Evolutionary conservation across 768 basidiomycete genomes (phyloP), one percentile per base, ranked within the genome.

Genomic region (Russula brevipes): DNA sequence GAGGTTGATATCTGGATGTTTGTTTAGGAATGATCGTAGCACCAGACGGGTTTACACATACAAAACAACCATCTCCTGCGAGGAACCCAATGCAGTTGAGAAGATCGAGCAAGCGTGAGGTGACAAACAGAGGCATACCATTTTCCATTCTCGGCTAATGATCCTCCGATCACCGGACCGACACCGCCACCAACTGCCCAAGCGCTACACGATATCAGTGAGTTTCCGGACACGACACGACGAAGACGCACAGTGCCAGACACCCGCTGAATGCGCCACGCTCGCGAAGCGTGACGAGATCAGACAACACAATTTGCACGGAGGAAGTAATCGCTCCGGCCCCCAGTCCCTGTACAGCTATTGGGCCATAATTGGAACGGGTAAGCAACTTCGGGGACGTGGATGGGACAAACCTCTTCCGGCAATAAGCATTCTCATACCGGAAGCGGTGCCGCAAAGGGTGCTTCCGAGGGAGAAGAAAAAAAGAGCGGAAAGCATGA

Each of bases 211-310:
- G 6, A 1, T 10, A 11, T 54, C 3, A 63, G 33, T 0, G 11
- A 1, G 1, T n/a, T 39, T 33, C 9, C 7, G 35, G 16, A 16
- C 24, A 24, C 24, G 12, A 14, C 14, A 0, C 5, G 16, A 24
- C 2, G 36, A 2, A 33, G 10, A 24, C 70, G 44, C 42, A 74
- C 75, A 74, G 45, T 1, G 71, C 72, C 47, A 75, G 59, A 4
- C 76, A 49, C 3, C 72, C 71, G n/a, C 65, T 72, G 56, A 69
- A 76, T 7, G 62, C 59, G 2, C 76, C 76, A 35, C 76, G 66
- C 59, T 76, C 74, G 42, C 69, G 63, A 14, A 76, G 71, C 12
- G 75, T 66, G 19, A 76, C 74, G 2, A 76, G 63, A 24, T 77
- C 76, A 0, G 72, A 69, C 17, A 76, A 42, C 31, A 76, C 68